These are phyloP conservation scores for Schrenkiella parvula DNA, from an alignment of 345 rosid genomes.

Conservation along the genomic window DNA sequence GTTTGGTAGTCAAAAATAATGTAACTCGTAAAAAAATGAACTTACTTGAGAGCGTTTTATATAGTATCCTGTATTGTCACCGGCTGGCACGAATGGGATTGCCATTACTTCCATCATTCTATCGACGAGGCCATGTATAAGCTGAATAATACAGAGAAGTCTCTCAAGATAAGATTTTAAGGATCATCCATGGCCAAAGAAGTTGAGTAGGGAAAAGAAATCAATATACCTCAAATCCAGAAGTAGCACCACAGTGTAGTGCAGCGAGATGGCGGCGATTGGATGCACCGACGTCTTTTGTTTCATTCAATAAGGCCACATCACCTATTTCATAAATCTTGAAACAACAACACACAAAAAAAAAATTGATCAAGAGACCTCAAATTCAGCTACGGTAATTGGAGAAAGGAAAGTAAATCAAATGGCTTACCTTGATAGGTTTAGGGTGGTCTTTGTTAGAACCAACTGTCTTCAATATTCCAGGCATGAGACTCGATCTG, in stretches of 20 bases:
- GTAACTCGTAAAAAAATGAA: neutral
- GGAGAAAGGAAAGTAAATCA: neutral
- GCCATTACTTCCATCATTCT: slow-evolving; percentile 89
- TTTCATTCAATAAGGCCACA: slow-evolving; percentile 53
- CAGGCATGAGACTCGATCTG: slow-evolving; percentile 84
- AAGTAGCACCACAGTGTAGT: slow-evolving; percentile 78
- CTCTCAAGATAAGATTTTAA: neutral
- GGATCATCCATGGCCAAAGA: neutral
- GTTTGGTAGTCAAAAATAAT: neutral
- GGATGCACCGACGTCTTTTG: slow-evolving; percentile 77
- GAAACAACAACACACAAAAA: slow-evolving; percentile 4
- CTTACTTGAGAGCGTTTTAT: slow-evolving; percentile 65
- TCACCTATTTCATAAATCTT: slow-evolving; percentile 91
- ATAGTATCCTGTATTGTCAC: slow-evolving; percentile 57
- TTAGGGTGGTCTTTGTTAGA: slow-evolving; percentile 91
- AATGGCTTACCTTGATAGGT: slow-evolving; percentile 69
- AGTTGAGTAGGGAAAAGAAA: neutral
- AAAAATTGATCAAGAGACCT: neutral
- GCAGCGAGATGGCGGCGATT: slow-evolving; percentile 71
- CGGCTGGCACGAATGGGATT: slow-evolving; percentile 53
- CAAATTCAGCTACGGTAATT: neutral
- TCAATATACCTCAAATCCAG: slow-evolving; percentile 87
- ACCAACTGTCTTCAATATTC: slow-evolving; percentile 76
- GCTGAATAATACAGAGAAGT: slow-evolving; percentile 37
- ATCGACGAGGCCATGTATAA: slow-evolving; percentile 84